Base-by-base conservation (phyloP, 768 basidiomycete species). In the Pleurotus eryngii region DNA sequence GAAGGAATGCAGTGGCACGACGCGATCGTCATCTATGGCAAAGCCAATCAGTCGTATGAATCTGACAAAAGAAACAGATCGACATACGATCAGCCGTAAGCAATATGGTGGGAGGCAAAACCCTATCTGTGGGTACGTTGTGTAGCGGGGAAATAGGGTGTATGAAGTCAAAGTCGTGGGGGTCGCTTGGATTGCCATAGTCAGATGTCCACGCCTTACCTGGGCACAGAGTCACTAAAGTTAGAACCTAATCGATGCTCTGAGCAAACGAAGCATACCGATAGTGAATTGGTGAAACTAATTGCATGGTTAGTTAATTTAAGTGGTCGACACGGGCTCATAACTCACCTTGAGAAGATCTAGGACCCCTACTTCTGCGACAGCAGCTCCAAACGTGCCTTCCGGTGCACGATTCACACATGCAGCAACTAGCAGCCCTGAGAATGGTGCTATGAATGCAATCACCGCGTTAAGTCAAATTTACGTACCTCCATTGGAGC, bases 1-100 rank as follows among this genome's bases (percentile, higher is more conserved):
- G 81, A 89, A 92, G 7, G 90, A 89, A 70, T 92, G 92, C 67
- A 90, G 74, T 1, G 90, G 89, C 4, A 92, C 90, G n/a, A 93
- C 91, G 35, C 91, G 86, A 64, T 91, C 89, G 62, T 92, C 91
- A 60, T 90, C 89, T 90, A 63, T 11, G 30, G 18, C 39, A 40
- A 46, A 8, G 60, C 40, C 48, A 46, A 57, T 17, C 35, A 57
- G 35, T 35, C 30, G 3, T 35, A 35, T 35, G 9, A 35, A 35
- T 35, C 7, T 35, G 8, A 35, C 7, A 35, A 8, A 18, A 17
- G 58, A 4, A 61, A 49, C 49, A 15, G n/a, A 27, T 27, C 50
- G 27, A 43, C 45, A 78, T 68, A 92, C 88, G 89, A 68, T 90
- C 90, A 15, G 87, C 89, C n/a, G 90, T 91, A 66, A 88, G 72